A percentile compares a stretch with the other conserved stretches of the same genome.
phyloP scores from a whole-genome alignment of 176 grass and related monocot genomes.

The Thalia dealbata region DNA sequence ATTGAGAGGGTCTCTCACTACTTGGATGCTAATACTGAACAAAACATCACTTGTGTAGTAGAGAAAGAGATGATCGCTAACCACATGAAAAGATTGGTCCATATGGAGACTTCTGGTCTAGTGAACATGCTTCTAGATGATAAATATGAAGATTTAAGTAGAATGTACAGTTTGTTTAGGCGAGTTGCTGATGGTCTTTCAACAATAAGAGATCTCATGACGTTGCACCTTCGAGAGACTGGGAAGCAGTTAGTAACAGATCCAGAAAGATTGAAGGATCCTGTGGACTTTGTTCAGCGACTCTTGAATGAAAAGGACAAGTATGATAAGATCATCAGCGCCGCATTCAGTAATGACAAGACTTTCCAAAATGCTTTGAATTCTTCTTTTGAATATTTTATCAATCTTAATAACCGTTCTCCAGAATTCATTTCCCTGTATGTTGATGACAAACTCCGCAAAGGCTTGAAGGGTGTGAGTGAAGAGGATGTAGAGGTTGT shows the following conservation, averaged over 20 bases:
- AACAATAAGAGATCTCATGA: slow-evolving; percentile 36
- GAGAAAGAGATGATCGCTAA: slow-evolving; percentile 96
- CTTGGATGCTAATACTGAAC: slow-evolving; percentile 70
- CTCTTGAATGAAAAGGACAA: slow-evolving; percentile 90
- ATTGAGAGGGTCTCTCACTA: slow-evolving; percentile 91
- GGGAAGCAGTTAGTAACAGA: slow-evolving; percentile 8
- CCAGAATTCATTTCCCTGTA: slow-evolving; percentile 90
- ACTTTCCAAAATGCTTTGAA: slow-evolving; percentile 96
- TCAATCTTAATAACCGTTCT: slow-evolving; percentile 90
- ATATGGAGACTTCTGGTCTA: slow-evolving; percentile 89
- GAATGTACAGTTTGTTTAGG: slow-evolving; percentile 77
- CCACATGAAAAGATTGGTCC: slow-evolving; percentile 84
- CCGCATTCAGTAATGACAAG: slow-evolving; percentile 87
- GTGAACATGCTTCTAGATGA: slow-evolving; percentile 90
- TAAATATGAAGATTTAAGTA: slow-evolving; percentile 62
- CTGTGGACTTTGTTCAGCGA: slow-evolving; percentile 15
- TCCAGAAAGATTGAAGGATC: slow-evolving; percentile 7
- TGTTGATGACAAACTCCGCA: slow-evolving; percentile 88
- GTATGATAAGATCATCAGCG: slow-evolving; percentile 80
- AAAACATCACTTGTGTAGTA: slow-evolving; percentile 79
- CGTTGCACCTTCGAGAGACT: slow-evolving; percentile 11
- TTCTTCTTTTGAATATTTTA: slow-evolving; percentile 90
- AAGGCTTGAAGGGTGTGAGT: slow-evolving; percentile 70
- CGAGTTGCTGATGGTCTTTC: slow-evolving; percentile 74
- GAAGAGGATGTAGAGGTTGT: slow-evolving; percentile 92